Conservation (phyloP, 2,329 filamentous ascomycete species). For the Apiospora saccharicola region DNA sequence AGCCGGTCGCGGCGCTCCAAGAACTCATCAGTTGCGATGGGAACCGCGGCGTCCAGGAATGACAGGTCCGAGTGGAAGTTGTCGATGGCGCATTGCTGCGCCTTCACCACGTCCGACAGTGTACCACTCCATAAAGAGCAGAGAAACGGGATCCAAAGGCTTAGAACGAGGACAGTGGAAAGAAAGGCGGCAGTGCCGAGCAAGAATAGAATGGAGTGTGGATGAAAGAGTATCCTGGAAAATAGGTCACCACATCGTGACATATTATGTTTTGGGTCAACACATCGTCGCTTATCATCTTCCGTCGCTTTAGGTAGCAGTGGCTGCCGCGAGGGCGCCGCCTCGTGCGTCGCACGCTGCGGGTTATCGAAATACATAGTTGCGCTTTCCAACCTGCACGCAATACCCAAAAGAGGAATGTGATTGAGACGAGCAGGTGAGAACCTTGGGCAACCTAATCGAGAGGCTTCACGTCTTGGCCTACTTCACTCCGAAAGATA, state of each 20-base stretch:
- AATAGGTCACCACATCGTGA: too few species aligned
- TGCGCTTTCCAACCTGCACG: not conserved
- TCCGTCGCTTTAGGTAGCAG: not conserved
- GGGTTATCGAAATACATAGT: not conserved
- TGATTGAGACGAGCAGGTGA: not conserved
- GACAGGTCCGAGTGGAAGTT: slow-evolving; percentile 57
- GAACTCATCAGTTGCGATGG: slow-evolving; percentile 60
- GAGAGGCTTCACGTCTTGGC: not conserved
- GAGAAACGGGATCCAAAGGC: not conserved
- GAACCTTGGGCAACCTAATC: too few species aligned
- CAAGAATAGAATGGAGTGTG: not conserved
- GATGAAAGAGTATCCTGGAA: not conserved
- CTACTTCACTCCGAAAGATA: not conserved
- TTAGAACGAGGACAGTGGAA: not conserved
- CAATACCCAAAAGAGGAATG: not conserved
- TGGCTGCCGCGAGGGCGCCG: not conserved
- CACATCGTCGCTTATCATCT: too few species aligned
- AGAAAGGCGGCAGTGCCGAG: not conserved
- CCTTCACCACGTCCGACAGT: slow-evolving; percentile 26
- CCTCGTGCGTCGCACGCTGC: not conserved
- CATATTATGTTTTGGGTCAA: too few species aligned
- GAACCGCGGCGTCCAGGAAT: slow-evolving; percentile 57
- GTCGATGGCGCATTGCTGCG: slow-evolving; percentile 56
- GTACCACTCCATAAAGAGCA: too few species aligned
- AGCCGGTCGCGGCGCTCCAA: slow-evolving; percentile 62